These are phyloP conservation scores for Haematococcus lacustris DNA, from an alignment of 139 green algal species.

Conservation along the genomic window DNA sequence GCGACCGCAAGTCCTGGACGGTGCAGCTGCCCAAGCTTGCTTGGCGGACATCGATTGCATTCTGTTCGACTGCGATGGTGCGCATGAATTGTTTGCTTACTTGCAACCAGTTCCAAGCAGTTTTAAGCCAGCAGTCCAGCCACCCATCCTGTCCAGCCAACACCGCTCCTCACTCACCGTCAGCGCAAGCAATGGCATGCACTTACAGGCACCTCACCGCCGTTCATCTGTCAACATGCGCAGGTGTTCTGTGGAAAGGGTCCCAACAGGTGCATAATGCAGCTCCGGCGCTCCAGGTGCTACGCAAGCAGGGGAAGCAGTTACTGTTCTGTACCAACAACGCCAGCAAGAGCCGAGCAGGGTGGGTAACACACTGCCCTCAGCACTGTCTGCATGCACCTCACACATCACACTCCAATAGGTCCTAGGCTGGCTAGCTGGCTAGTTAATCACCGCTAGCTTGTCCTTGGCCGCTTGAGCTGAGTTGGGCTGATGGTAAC, in stretches of 20 bases:
- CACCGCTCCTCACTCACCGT: neutral
- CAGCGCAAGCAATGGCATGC: neutral
- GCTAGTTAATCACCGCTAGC: neutral
- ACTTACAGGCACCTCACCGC: neutral
- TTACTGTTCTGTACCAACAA: slow-evolving; percentile 73
- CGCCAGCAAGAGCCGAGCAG: slow-evolving; percentile 32
- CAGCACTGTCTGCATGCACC: neutral
- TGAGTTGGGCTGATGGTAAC: too few relatives aligned
- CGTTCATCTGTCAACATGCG: neutral
- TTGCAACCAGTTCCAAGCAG: neutral
- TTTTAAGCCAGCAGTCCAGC: neutral
- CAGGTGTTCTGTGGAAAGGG: slow-evolving; percentile 11
- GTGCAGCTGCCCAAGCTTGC: too few relatives aligned
- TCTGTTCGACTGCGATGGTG: slow-evolving; percentile 11
- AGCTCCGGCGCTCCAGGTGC: slow-evolving; percentile 31
- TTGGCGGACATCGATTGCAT: slow-evolving; percentile 9
- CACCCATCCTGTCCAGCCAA: neutral
- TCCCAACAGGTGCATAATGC: neutral
- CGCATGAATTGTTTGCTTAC: neutral
- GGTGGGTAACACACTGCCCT: neutral
- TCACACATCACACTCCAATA: neutral
- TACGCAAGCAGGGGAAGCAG: slow-evolving; percentile 43
- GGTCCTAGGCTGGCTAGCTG: neutral
- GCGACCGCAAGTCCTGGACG: too few relatives aligned
- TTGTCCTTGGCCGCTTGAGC: neutral